These are phyloP conservation scores for Pseudopyricularia cyperi DNA, from an alignment of 2,329 filamentous ascomycete genomes.

Conservation along the genomic window DNA sequence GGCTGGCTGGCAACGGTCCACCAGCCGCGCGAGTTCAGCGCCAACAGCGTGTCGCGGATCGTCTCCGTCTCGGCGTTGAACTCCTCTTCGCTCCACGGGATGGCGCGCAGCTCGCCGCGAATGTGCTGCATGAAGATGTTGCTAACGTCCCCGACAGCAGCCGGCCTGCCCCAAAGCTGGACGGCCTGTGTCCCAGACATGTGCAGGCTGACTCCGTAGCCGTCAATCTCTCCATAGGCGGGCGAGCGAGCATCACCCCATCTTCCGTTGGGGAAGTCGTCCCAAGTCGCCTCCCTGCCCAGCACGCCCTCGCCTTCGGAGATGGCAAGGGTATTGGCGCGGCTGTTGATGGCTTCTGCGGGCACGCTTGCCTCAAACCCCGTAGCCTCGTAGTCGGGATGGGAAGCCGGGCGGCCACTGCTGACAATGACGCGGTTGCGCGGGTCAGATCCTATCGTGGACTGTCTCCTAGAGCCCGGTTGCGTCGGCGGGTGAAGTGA, in stretches of 20 bases:
- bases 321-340: constrained; percentile 79
- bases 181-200: constrained; percentile 77
- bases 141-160: constrained; percentile 57
- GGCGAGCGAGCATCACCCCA: constrained; percentile 90
- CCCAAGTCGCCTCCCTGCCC: constrained; percentile 93
- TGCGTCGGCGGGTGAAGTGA: constrained; percentile 13
- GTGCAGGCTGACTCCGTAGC: constrained; percentile 94
- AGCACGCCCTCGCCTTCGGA: constrained; percentile 85
- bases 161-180: constrained; percentile 73
- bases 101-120: constrained; percentile 61
- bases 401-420: constrained; percentile 34
- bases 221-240: constrained; percentile 92
- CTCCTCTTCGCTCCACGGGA: constrained; percentile 90
- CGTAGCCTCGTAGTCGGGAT: constrained; percentile 56
- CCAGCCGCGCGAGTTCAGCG: constrained; percentile 72
- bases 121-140: constrained; percentile 72
- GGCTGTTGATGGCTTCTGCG: constrained; percentile 57
- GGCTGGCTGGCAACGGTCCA: constrained; percentile 96
- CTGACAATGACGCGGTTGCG: constrained; percentile 80
- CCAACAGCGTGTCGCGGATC: constrained; percentile 64
- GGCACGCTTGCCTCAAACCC: constrained; percentile 70
- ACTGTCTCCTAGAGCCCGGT: constrained; percentile 47
- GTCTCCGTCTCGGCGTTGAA: constrained; percentile 71
- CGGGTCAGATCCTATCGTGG: constrained; percentile 71
- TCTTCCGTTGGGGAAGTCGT: constrained; percentile 92